These are phyloP conservation scores for Vitis rotundifolia DNA, from an alignment of 164 flowering plant species.

Conservation along the genomic window DNA sequence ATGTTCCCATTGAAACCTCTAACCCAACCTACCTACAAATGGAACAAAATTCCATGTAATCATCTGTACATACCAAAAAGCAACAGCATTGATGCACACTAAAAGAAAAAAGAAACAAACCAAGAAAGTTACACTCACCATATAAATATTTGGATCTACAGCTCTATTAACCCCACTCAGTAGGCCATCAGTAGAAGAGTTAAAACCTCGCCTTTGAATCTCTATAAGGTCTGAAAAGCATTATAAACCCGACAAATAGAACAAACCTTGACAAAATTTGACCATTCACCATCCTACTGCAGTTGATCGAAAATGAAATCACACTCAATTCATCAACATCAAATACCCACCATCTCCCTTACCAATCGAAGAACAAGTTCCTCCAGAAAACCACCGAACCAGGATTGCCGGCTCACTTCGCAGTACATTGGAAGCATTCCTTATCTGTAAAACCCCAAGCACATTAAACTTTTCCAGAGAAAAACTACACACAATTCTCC, in stretches of 20 bases:
- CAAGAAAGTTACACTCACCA: no score
- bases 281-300: background rate
- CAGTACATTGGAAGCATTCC: constrained; percentile 32
- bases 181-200: no score
- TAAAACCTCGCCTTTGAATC: no score
- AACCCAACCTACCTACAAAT: background rate
- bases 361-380: constrained; percentile 19
- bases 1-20: constrained; percentile 15
- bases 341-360: constrained; percentile 42
- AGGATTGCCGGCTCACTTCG: constrained; percentile 33
- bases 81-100: no score
- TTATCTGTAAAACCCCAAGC: constrained; percentile 35
- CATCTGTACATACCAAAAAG: constrained; percentile 16
- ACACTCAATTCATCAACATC: background rate
- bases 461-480: no score
- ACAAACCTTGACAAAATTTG: background rate
- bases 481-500: no score
- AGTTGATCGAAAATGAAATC: background rate
- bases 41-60: constrained; percentile 2
- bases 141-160: no score
- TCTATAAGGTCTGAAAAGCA: no score
- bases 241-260: background rate
- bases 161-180: no score
- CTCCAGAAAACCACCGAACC: constrained; percentile 48
- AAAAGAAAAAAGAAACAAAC: no score